Base-by-base conservation (phyloP, 148 eudicot genomes). In the Diospyros lotus region DNA sequence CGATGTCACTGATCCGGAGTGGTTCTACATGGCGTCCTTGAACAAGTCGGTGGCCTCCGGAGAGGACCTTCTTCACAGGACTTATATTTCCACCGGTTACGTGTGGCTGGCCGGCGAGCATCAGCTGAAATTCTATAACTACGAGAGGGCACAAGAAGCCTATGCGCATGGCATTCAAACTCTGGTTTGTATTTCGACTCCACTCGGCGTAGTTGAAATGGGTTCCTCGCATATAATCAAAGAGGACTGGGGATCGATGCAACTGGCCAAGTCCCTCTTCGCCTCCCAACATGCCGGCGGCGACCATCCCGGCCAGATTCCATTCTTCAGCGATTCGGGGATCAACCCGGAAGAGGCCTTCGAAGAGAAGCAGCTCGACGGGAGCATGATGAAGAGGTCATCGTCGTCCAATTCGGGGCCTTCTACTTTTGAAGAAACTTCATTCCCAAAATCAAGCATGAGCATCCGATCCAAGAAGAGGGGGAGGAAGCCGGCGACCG, bases 401-500 rank as follows among this genome's bases (percentile, higher is more conserved):
- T 54, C 58, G 3, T 54, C 58, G 12, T 54, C 65, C 1, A 76
- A 80, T 46, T 72, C 69, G 2, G 80, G 45, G 8, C 65, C 72
- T 28, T 78, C 76, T 1, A 74, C 72, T 51, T 2, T 72, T 3
- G 72, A 78, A 9, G 70, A 55, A 4, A 54, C 76, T 5, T 51
- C 66, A 9, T 64, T 38, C 10, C 53, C 60, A 11, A 85, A 72
- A 5, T 17, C 40, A 72, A 45, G 64, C 63, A 48, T 48, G 52
- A 48, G 8, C 52, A 48, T 48, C 8, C 52, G 72, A 58, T 79
- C 85, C 1, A 28, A 76, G 15, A 82, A 82, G 71, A 54, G 93
- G 1, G 93, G 91, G 5, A 67, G 91, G 44, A 89, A 89, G 56
- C 91, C 93, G 2, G 89, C 91, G 0, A 89, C 85, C 38, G 91